Evolutionary conservation across 2,329 filamentous ascomycete species (phyloP).

Genomic region (Moelleriella libera): DNA sequence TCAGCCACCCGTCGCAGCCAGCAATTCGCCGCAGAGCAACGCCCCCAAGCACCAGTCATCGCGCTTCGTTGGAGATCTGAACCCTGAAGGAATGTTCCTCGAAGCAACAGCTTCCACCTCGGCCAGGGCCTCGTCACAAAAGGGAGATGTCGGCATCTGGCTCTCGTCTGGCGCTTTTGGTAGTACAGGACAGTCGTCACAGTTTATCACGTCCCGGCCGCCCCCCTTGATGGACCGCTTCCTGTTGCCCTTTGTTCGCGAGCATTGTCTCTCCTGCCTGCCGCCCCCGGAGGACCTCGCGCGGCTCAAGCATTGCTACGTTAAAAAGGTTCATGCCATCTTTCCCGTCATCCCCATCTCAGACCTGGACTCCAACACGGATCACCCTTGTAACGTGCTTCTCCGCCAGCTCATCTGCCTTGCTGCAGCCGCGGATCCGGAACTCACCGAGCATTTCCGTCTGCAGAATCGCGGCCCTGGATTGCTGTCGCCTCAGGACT

Average conservation of each 20-base stretch:
- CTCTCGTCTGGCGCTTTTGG: constrained; percentile 19
- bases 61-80: constrained; percentile 44
- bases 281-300: constrained; percentile 32
- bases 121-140: constrained; percentile 22
- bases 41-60: constrained; percentile 12
- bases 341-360: constrained; percentile 34
- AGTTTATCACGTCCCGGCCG: constrained; percentile 22
- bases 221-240: constrained; percentile 25
- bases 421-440: constrained; percentile 35
- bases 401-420: constrained; percentile 40
- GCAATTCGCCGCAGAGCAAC: background rate
- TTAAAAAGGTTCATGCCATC: constrained; percentile 39
- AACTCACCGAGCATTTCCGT: constrained; percentile 28
- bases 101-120: constrained; percentile 30
- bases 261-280: constrained; percentile 30
- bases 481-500: constrained; percentile 29
- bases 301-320: constrained; percentile 29
- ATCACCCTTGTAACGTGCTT: constrained; percentile 25
- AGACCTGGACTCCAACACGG: constrained; percentile 14
- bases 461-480: constrained; percentile 23
- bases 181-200: constrained; percentile 14
- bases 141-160: constrained; percentile 43
- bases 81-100: constrained; percentile 45
- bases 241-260: constrained; percentile 26
- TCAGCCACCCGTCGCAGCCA: background rate